These are phyloP conservation scores for Alternaria sp. DNA, from an alignment of 2,329 filamentous ascomycete species.

Conservation along the genomic window DNA sequence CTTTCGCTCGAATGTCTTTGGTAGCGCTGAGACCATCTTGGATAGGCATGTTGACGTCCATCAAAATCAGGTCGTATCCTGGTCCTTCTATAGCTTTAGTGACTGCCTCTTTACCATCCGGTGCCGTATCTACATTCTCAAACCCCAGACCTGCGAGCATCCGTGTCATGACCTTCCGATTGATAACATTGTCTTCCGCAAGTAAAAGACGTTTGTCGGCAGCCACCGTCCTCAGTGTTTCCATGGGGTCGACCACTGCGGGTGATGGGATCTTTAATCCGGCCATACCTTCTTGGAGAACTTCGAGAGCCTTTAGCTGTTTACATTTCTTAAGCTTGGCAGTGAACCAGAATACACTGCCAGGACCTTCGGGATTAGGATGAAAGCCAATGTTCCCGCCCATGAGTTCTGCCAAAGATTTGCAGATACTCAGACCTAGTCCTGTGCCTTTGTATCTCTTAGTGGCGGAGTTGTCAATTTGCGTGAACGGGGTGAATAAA, in stretches of 20 bases:
- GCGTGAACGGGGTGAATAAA: constrained; percentile 65
- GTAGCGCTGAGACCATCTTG: constrained; percentile 43
- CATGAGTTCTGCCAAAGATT: constrained; percentile 65
- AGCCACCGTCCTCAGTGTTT: constrained; percentile 34
- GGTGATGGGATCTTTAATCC: constrained; percentile 15
- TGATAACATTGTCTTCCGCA: constrained; percentile 60
- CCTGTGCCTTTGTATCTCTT: constrained; percentile 65
- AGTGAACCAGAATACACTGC: constrained; percentile 63
- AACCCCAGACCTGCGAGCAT: constrained; percentile 53
- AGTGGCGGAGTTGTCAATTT: constrained; percentile 63
- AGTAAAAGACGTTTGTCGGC: constrained; percentile 46
- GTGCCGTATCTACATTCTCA: constrained; percentile 48
- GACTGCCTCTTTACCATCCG: constrained; percentile 55
- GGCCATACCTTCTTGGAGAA: constrained; percentile 22
- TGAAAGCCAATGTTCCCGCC: constrained; percentile 61
- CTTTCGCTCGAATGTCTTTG: constrained; percentile 35
- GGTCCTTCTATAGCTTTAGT: constrained; percentile 22
- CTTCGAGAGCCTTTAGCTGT: constrained; percentile 26
- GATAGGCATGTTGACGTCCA: constrained; percentile 50
- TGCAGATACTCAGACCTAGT: constrained; percentile 65
- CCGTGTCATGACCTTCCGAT: constrained; percentile 58
- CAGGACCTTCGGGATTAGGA: constrained; percentile 56
- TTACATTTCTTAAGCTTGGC: constrained; percentile 46
- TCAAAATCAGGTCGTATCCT: constrained; percentile 42
- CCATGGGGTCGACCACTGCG: constrained; percentile 22